Conservation (phyloP, 768 basidiomycete species). For the Goffeauzyma gilvescens region DNA sequence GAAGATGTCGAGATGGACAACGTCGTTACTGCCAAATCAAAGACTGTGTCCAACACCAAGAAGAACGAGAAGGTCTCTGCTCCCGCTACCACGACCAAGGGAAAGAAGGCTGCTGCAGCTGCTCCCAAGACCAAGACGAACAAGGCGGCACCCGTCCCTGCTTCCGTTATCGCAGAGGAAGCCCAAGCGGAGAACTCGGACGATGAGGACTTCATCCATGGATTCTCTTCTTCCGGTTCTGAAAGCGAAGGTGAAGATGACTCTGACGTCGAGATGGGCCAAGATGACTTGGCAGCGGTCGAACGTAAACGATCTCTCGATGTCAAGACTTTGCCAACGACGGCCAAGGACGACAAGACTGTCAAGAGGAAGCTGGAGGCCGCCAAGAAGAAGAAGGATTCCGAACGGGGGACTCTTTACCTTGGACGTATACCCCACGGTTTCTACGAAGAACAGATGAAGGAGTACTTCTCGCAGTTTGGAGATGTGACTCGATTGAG, state of each 20-base stretch:
- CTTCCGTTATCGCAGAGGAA: too few relatives aligned
- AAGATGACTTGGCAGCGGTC: constrained; percentile 27
- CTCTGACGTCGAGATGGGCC: constrained; percentile 36
- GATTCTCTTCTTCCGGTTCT: constrained; percentile 40
- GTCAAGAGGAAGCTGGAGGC: constrained; percentile 45
- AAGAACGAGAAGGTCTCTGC: background rate
- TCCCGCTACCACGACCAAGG: constrained; percentile 7
- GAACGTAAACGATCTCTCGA: constrained; percentile 36
- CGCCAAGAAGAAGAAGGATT: constrained; percentile 45
- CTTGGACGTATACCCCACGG: constrained; percentile 86
- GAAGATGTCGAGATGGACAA: background rate
- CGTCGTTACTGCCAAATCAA: too few relatives aligned
- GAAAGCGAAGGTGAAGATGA: constrained; percentile 37
- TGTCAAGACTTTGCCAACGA: constrained; percentile 55
- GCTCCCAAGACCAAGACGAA: constrained; percentile 11
- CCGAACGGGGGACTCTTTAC: constrained; percentile 66
- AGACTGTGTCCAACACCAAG: background rate
- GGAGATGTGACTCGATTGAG: constrained; percentile 73
- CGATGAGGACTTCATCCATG: constrained; percentile 35
- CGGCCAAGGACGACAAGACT: constrained; percentile 68
- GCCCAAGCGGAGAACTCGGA: constrained; percentile 11
- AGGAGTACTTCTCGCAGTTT: constrained; percentile 84
- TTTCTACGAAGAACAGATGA: constrained; percentile 89
- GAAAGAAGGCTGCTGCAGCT: constrained; percentile 15
- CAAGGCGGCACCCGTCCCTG: too few relatives aligned